Evolutionary conservation across 192 early-diverging fungal genomes (phyloP).

Genomic region (Backusella macrospora): DNA sequence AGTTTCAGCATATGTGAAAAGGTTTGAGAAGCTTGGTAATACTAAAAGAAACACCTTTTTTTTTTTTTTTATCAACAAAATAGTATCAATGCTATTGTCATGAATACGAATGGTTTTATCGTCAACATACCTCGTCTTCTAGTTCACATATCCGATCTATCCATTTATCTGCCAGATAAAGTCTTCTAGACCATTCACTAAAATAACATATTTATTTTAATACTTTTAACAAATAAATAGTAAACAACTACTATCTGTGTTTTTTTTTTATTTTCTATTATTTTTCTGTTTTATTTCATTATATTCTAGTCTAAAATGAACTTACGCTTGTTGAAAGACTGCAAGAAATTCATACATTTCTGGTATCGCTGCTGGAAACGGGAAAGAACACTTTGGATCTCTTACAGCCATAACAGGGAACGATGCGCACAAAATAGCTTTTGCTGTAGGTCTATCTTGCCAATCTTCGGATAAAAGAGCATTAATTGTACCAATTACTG

Average conservation of each 20-base stretch:
- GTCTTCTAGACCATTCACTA: constrained; percentile 22
- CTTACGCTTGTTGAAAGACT: constrained; percentile 53
- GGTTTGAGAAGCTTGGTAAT: constrained; percentile 53
- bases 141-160: constrained; percentile 51
- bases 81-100: neutral
- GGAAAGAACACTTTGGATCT: constrained; percentile 45
- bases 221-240: too few species aligned
- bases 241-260: too few species aligned
- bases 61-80: neutral
- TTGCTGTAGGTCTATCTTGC: constrained; percentile 50
- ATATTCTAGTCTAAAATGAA: neutral
- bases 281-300: too few species aligned
- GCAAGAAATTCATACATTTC: constrained; percentile 64
- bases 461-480: constrained; percentile 48
- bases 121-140: constrained; percentile 36
- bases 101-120: neutral
- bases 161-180: constrained; percentile 52
- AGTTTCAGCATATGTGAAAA: constrained; percentile 50
- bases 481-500: constrained; percentile 47
- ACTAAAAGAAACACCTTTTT: constrained; percentile 55
- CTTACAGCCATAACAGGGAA: constrained; percentile 47
- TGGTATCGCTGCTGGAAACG: constrained; percentile 48
- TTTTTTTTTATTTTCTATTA: neutral
- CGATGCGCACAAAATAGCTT: constrained; percentile 46
- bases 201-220: too few species aligned